A percentile compares a stretch with the other conserved stretches of the same genome.
These are phyloP conservation scores for Gnaphalium uliginosum DNA, from an alignment of 129 eudicot genomes.

Conservation along the genomic window DNA sequence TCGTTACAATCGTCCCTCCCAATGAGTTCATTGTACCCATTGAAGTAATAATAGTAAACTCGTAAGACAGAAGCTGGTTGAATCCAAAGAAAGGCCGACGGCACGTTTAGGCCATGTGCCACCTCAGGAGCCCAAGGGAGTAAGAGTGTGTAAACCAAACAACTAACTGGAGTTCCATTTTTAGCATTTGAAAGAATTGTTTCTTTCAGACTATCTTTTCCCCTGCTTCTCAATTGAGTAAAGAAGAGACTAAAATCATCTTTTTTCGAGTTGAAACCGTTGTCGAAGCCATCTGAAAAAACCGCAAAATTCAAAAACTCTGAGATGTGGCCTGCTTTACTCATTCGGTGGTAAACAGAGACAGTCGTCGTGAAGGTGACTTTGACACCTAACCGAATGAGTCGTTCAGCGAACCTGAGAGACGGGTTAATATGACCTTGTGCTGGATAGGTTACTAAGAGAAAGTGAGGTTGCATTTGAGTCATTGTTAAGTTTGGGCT, in stretches of 20 bases:
- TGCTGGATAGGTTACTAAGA: conserved; percentile 40
- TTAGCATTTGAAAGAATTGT: conserved; percentile 8
- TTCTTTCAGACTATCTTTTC: conserved; percentile 31
- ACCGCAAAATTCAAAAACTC: conserved; percentile 15
- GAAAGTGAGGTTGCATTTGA: conserved; percentile 36
- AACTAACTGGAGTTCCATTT: conserved; percentile 30
- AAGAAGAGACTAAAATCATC: not conserved
- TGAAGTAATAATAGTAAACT: conserved; percentile 44
- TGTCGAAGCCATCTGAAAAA: conserved; percentile 43
- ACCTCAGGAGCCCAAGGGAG: conserved; percentile 51
- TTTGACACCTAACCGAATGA: conserved; percentile 13
- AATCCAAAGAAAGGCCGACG: conserved; percentile 49
- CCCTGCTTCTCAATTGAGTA: conserved; percentile 8
- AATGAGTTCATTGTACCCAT: conserved; percentile 35
- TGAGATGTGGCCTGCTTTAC: conserved; percentile 12
- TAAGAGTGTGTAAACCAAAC: conserved; percentile 42
- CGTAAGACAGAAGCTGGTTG: conserved; percentile 51
- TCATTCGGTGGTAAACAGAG: conserved; percentile 35
- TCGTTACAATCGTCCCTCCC: not conserved
- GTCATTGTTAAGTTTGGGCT: not conserved
- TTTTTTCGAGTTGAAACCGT: conserved; percentile 21
- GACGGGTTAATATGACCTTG: conserved; percentile 55
- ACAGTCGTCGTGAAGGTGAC: conserved; percentile 28
- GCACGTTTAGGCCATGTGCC: conserved; percentile 37
- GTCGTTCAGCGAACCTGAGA: conserved; percentile 43